These are phyloP conservation scores for Cordyceps cateniannulata DNA, from an alignment of 2,329 filamentous ascomycete species.

Conservation along the genomic window DNA sequence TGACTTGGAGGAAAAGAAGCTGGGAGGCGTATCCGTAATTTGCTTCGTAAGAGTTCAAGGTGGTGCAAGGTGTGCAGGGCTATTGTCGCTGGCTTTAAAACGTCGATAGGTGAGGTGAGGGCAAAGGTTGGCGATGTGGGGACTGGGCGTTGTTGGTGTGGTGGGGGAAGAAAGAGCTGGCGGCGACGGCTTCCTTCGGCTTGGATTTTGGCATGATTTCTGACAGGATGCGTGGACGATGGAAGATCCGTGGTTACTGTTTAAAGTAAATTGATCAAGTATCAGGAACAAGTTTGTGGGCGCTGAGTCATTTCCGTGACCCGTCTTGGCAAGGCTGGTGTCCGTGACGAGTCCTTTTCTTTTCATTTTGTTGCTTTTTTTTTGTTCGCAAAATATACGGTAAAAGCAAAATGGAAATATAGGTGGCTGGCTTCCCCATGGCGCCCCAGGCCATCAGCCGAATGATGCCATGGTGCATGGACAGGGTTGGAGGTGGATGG, in stretches of 20 bases:
- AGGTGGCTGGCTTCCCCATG: neutral
- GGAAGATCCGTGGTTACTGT: no score
- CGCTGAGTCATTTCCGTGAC: neutral
- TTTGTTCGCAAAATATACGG: neutral
- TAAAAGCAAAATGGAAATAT: neutral
- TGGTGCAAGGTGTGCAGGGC: neutral
- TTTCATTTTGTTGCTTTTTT: neutral
- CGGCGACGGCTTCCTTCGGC: constrained; percentile 2
- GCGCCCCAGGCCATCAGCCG: constrained; percentile 1
- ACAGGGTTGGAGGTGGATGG: neutral
- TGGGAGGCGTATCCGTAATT: neutral
- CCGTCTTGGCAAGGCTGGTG: neutral
- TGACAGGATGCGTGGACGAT: no score
- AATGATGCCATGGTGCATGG: constrained; percentile 10
- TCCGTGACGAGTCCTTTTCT: neutral
- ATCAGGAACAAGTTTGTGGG: neutral
- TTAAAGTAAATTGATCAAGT: no score
- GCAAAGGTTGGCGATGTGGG: neutral
- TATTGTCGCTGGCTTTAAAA: no score
- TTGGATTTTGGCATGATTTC: neutral
- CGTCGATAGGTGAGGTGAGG: neutral
- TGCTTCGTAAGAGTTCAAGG: no score
- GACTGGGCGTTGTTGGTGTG: constrained; percentile 10
- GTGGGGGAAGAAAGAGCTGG: neutral
- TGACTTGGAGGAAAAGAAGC: neutral